Evolutionary conservation across 2,329 filamentous ascomycete genomes (phyloP).

Genomic region (Paecilomyces variotii): DNA sequence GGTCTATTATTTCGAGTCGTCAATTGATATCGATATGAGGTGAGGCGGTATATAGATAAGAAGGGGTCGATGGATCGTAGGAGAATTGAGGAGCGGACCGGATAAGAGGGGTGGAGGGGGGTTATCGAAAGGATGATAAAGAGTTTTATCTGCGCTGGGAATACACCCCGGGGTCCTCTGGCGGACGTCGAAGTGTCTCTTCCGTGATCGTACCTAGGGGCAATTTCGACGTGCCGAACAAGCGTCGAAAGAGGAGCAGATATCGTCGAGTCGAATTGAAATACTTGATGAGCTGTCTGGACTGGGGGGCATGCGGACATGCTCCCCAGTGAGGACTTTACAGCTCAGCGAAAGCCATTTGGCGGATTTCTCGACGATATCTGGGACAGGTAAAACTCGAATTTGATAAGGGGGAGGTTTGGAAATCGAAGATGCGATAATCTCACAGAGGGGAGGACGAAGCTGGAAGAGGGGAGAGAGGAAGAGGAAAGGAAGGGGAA

Average conservation of each 20-base stretch:
- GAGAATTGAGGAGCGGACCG: slow-evolving; percentile 7
- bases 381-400: slow-evolving; percentile 26
- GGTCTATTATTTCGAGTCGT: not conserved
- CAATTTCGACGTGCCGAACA: slow-evolving; percentile 54
- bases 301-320: slow-evolving; percentile 62
- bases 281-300: slow-evolving; percentile 74
- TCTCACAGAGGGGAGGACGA: slow-evolving; percentile 14
- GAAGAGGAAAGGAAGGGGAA: slow-evolving; percentile 7
- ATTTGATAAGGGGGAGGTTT: slow-evolving; percentile 17
- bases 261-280: slow-evolving; percentile 47
- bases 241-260: slow-evolving; percentile 47
- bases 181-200: slow-evolving; percentile 31
- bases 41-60: not conserved
- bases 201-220: slow-evolving; percentile 32
- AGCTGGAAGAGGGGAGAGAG: slow-evolving; percentile 4
- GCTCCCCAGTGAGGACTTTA: slow-evolving; percentile 79
- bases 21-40: not conserved
- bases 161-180: slow-evolving; percentile 29
- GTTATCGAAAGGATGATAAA: slow-evolving; percentile 7
- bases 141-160: slow-evolving; percentile 13
- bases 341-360: slow-evolving; percentile 77
- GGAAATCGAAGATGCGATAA: slow-evolving; percentile 3
- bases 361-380: slow-evolving; percentile 71
- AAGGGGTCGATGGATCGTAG: slow-evolving; percentile 3
- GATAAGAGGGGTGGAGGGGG: slow-evolving; percentile 10